Conservation (phyloP, 1,139 yeast genomes). For the Blastobotrys malaysiensis region DNA sequence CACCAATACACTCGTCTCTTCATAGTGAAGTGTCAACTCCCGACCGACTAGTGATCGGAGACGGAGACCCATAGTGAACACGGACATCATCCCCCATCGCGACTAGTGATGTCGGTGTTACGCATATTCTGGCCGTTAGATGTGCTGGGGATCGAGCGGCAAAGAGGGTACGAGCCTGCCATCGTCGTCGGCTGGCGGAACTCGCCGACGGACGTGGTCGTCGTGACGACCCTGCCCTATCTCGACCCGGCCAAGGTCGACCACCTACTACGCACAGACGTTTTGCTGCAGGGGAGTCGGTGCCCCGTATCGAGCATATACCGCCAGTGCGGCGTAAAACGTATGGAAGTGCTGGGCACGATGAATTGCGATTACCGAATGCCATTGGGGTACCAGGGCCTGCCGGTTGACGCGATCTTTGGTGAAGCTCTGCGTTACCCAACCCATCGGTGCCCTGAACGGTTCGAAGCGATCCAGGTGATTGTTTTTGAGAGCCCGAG, state of each 20-base stretch:
- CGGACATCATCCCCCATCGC: background rate
- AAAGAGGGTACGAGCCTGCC: slow-evolving; percentile 21
- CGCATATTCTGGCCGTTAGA: slow-evolving; percentile 37
- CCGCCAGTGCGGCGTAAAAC: slow-evolving; percentile 25
- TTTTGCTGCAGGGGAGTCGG: slow-evolving; percentile 23
- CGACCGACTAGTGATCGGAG: no score
- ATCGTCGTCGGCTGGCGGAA: slow-evolving; percentile 35
- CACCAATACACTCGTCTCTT: no score
- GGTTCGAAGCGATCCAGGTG: slow-evolving; percentile 34
- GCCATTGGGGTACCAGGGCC: background rate
- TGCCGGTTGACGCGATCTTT: slow-evolving; percentile 7
- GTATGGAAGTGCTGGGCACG: slow-evolving; percentile 29
- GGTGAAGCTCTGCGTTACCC: slow-evolving; percentile 9
- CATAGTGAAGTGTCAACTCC: no score
- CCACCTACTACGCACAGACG: slow-evolving; percentile 26
- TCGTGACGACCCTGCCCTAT: slow-evolving; percentile 32
- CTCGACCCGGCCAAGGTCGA: slow-evolving; percentile 27
- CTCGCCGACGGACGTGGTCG: slow-evolving; percentile 28
- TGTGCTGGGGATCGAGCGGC: slow-evolving; percentile 22
- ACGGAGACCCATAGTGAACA: background rate
- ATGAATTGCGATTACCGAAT: slow-evolving; percentile 15
- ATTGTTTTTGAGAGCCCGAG: slow-evolving; percentile 71
- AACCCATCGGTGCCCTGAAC: slow-evolving; percentile 1
- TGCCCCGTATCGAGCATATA: slow-evolving; percentile 26
- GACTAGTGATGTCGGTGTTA: background rate